Percentiles rank a stretch among this genome's conserved stretches.
Conservation (phyloP, 202 grass and related monocot genomes). For the Panicum virgatum region DNA sequence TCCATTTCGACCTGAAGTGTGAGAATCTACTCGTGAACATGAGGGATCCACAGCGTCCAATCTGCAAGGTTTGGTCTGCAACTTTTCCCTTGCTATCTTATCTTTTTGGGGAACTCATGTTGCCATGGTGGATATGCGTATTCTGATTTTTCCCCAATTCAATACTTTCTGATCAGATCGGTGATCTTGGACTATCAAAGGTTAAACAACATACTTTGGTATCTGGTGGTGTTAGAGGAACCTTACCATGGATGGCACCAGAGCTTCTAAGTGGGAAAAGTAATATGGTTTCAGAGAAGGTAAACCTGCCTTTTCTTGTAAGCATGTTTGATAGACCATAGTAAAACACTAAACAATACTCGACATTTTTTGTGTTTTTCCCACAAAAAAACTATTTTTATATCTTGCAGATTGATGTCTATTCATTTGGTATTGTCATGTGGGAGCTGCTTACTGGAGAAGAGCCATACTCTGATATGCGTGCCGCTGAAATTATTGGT, state of each 20-base stretch:
- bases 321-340: constrained; percentile 6
- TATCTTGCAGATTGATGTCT: constrained; percentile 77
- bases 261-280: constrained; percentile 94
- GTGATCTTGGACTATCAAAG: constrained; percentile 95
- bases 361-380: constrained; percentile 26
- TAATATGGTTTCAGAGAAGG: constrained; percentile 97
- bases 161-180: constrained; percentile 62
- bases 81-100: not conserved
- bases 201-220: constrained; percentile 96
- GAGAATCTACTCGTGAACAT: constrained; percentile 97
- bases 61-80: constrained; percentile 72
- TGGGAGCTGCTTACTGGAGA: constrained; percentile 97
- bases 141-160: constrained; percentile 30
- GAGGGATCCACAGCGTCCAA: constrained; percentile 88
- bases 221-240: constrained; percentile 93
- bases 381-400: not conserved
- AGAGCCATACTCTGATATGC: constrained; percentile 95
- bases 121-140: not conserved
- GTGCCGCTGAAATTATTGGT: constrained; percentile 88
- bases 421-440: constrained; percentile 96
- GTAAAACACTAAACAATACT: not conserved
- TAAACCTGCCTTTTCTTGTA: constrained; percentile 40
- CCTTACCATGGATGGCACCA: constrained; percentile 98
- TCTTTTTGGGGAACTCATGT: not conserved
- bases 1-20: constrained; percentile 98